Conservation (phyloP, 805 yeast genomes). For the Cyberlindnera sargentensis region DNA sequence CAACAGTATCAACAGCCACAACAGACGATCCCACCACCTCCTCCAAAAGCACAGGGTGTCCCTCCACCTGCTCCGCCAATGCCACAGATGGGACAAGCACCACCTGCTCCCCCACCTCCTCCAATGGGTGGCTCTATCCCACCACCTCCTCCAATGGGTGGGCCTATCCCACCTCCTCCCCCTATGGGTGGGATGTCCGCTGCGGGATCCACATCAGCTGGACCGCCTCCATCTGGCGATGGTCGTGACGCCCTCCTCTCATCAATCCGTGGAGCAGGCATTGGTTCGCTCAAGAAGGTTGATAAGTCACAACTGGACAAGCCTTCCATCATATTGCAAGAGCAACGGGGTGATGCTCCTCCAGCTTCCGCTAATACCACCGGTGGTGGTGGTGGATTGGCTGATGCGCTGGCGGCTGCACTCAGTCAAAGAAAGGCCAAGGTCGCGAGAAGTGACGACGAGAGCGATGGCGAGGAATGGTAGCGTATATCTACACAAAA, state of each 20-base stretch:
- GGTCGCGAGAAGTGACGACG: slow-evolving; percentile 77
- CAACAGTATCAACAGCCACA: slow-evolving; percentile 18
- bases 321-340: slow-evolving; percentile 67
- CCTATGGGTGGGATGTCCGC: slow-evolving; percentile 7
- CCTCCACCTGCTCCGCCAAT: slow-evolving; percentile 12
- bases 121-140: slow-evolving; percentile 10
- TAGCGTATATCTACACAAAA: slow-evolving; percentile 13
- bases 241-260: slow-evolving; percentile 76
- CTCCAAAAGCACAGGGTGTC: slow-evolving; percentile 10
- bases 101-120: slow-evolving; percentile 24
- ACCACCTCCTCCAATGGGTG: slow-evolving; percentile 9
- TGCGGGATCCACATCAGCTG: slow-evolving; percentile 7
- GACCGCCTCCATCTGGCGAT: slow-evolving; percentile 33
- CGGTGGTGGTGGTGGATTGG: slow-evolving; percentile 59
- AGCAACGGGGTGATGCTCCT: slow-evolving; percentile 61
- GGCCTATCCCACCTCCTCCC: slow-evolving; percentile 15
- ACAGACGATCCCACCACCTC: slow-evolving; percentile 15
- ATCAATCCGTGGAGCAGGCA: slow-evolving; percentile 73
- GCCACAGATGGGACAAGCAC: slow-evolving; percentile 20
- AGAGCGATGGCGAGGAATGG: slow-evolving; percentile 78
- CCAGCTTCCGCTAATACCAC: neutral
- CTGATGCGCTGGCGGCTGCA: slow-evolving; percentile 87
- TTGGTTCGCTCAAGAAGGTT: slow-evolving; percentile 62
- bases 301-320: slow-evolving; percentile 80
- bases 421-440: slow-evolving; percentile 74